Evolutionary conservation across 139 green algal genomes (phyloP).

Genomic region (Coccomyxa sp.): DNA sequence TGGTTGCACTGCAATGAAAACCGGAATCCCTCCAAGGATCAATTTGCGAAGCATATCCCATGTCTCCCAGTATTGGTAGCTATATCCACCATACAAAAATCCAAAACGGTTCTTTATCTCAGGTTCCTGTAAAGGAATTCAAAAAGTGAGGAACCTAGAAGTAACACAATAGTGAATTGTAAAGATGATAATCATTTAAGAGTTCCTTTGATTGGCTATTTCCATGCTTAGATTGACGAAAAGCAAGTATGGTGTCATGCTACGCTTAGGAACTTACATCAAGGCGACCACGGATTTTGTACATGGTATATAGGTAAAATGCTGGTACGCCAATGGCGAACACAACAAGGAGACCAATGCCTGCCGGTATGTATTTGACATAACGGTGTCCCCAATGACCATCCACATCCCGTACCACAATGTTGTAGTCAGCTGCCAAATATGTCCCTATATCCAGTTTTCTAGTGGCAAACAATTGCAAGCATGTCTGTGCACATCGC

Average conservation of each 20-base stretch:
- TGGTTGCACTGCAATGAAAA: constrained; percentile 4
- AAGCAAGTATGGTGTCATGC: too few species aligned
- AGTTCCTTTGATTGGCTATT: too few species aligned
- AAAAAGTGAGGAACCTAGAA: too few species aligned
- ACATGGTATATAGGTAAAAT: constrained; percentile 29
- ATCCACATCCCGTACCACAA: constrained; percentile 7
- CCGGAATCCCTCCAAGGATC: constrained; percentile 32
- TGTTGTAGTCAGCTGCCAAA: constrained; percentile 28
- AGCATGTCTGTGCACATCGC: constrained; percentile 24
- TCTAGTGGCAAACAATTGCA: constrained; percentile 33
- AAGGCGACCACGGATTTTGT: constrained; percentile 5
- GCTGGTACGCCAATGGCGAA: constrained; percentile 28
- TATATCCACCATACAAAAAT: constrained; percentile 42
- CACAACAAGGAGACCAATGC: constrained; percentile 24
- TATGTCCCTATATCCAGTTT: constrained; percentile 33
- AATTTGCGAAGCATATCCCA: constrained; percentile 40
- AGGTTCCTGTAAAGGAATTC: constrained; percentile 15
- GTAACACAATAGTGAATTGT: too few species aligned
- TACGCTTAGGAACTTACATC: neutral
- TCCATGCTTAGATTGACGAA: too few species aligned
- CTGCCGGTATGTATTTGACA: constrained; percentile 27
- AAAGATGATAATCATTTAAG: too few species aligned
- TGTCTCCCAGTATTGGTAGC: constrained; percentile 36
- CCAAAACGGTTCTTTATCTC: constrained; percentile 20
- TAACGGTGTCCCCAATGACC: constrained; percentile 11